Evolutionary conservation across 2,329 filamentous ascomycete species (phyloP), one percentile per base, ranked within the genome.

Genomic region (Raffaelea albimanens): DNA sequence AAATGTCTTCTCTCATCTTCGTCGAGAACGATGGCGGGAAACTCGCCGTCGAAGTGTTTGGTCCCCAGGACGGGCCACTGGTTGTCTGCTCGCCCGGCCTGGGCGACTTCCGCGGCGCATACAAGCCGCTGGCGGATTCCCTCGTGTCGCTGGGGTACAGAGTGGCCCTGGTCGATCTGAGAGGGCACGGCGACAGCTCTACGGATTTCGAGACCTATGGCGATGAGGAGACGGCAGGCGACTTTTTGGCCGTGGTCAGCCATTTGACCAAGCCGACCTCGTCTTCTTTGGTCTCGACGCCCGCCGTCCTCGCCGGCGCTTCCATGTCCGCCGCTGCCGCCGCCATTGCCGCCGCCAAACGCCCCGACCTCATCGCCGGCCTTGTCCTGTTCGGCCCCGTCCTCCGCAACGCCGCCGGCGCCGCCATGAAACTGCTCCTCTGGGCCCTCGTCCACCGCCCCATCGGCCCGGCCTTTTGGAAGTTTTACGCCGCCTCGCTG

Each of bases 31-130:
- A 50, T 29, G 41, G 41, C 13, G 47, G 50, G 47, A 31, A 39
- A 45, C 45, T 56, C 9, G 55, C 55, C 42, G 55, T 56, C 21
- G 55, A 56, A 40, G 19, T 52, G 13, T 46, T 50, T n/a, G 55
- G 55, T 21, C 33, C 25, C 11, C 31, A 25, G 3, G 41, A 46
- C 31, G 45, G 45, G 2, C 53, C 53, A 0, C 52, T 56, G 10
- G 47, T 56, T 16, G 40, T 56, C 41, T 51, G 49, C 48, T 53
- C 55, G 18, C 52, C 53, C 14, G 52, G 45, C 21, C 43, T 56
- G 20, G 53, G 55, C 42, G 55, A 55, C 44, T 45, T 33, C 7
- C 55, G 55, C 33, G 50, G 49, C 23, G 45, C 53, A 14, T 56
- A 50, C 45, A 44, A 23, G 20, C 48, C 51, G 9, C 44, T 56